Conservation (phyloP, 1,284 basidiomycete species). For the Xerocomus amazonicus region DNA sequence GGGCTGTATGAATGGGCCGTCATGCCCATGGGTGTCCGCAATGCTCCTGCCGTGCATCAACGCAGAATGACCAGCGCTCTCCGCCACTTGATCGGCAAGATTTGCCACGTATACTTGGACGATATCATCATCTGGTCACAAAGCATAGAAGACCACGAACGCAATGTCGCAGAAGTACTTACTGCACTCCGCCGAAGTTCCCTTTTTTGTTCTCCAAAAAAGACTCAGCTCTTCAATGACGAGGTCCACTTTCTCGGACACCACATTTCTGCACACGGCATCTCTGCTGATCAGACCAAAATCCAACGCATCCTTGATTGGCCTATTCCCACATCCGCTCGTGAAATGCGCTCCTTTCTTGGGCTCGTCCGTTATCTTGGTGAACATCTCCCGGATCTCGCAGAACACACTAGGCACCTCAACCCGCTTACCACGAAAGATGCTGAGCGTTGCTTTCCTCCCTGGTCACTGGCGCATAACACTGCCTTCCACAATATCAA, state of each 20-base stretch:
- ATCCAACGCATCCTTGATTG: slow-evolving; percentile 23
- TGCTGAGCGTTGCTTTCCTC: neutral
- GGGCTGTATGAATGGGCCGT: slow-evolving; percentile 28
- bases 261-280: no score
- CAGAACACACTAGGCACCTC: neutral
- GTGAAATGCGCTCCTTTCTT: slow-evolving; percentile 35
- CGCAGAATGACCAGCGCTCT: slow-evolving; percentile 10
- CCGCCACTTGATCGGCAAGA: slow-evolving; percentile 17
- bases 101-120: slow-evolving; percentile 31
- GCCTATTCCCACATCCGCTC: slow-evolving; percentile 29
- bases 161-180: slow-evolving; percentile 8
- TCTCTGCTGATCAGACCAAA: neutral
- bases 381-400: no score
- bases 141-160: slow-evolving; percentile 28
- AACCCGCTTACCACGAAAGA: neutral
- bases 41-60: slow-evolving; percentile 25
- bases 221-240: no score
- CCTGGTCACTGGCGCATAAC: neutral
- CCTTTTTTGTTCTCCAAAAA: neutral
- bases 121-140: slow-evolving; percentile 39
- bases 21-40: slow-evolving; percentile 30
- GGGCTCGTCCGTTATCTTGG: slow-evolving; percentile 37
- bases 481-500: slow-evolving; percentile 33
- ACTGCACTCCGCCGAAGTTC: neutral
- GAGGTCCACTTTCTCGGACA: no score